These are phyloP conservation scores for Cryptomeria japonica DNA, from an alignment of 75 land plant species.

Conservation along the genomic window DNA sequence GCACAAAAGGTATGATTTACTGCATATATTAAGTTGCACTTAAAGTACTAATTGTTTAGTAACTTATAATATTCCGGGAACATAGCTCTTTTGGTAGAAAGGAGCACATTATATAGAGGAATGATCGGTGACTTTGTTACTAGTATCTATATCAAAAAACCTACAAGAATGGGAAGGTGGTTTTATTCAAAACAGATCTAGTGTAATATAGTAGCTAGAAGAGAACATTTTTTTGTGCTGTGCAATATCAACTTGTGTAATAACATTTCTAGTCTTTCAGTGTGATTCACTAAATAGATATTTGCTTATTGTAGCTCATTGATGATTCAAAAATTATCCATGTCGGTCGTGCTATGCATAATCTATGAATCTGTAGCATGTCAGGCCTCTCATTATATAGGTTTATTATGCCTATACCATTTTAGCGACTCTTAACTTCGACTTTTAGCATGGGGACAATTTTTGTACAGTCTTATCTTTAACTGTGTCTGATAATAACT, in stretches of 20 bases:
- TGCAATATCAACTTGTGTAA: neutral
- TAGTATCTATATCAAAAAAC: neutral
- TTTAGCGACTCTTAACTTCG: neutral
- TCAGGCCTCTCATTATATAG: neutral
- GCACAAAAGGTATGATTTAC: conserved; percentile 71
- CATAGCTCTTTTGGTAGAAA: neutral
- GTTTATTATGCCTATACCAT: neutral
- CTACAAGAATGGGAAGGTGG: neutral
- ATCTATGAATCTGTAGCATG: conserved; percentile 2
- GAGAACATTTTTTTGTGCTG: neutral
- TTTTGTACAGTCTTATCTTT: neutral
- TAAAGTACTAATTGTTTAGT: neutral
- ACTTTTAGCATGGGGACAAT: neutral
- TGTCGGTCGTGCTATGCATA: neutral
- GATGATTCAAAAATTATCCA: neutral
- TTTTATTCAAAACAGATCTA: neutral
- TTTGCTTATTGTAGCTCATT: neutral
- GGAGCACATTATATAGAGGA: neutral
- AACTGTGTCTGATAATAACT: neutral
- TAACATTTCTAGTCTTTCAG: neutral
- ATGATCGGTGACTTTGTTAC: neutral
- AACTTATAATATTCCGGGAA: neutral
- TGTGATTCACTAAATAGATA: neutral
- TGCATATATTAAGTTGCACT: neutral
- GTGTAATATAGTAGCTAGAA: neutral